Evolutionary conservation across 176 grass and related monocot species (phyloP).

Genomic region (sorghum (Sorghum bicolor)): DNA sequence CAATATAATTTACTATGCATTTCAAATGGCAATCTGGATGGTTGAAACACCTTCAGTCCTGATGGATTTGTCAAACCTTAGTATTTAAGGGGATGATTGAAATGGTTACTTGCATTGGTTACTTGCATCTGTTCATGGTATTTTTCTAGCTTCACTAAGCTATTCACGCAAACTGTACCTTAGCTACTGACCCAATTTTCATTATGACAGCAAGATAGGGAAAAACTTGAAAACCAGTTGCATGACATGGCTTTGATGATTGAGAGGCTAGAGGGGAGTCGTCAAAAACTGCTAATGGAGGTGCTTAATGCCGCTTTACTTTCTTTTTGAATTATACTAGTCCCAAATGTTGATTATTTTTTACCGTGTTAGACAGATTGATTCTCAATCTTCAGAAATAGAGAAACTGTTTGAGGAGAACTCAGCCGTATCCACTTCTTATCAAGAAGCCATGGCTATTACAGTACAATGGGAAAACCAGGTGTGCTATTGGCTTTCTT

Average conservation of each 20-base stretch:
- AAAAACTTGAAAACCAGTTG: conserved; percentile 87
- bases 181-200: not conserved
- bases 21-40: not conserved
- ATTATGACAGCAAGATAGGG: conserved; percentile 67
- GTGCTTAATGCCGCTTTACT: conserved; percentile 31
- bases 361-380: conserved; percentile 60
- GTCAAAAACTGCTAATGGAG: conserved; percentile 91
- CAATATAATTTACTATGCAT: not conserved
- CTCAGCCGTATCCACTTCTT: conserved; percentile 63
- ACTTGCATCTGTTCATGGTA: not conserved
- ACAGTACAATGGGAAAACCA: conserved; percentile 91
- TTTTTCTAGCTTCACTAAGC: conserved; percentile 16
- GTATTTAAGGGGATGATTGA: not conserved
- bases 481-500: conserved; percentile 23
- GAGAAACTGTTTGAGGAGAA: conserved; percentile 95
- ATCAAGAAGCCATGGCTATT: conserved; percentile 62
- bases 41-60: not conserved
- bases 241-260: conserved; percentile 96
- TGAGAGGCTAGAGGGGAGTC: conserved; percentile 92
- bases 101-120: not conserved
- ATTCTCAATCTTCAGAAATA: conserved; percentile 96
- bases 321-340: conserved; percentile 33
- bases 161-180: conserved; percentile 3
- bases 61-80: not conserved
- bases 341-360: not conserved